Base-by-base conservation (phyloP, 2,329 filamentous ascomycete species). In the Diaporthe longicolla region DNA sequence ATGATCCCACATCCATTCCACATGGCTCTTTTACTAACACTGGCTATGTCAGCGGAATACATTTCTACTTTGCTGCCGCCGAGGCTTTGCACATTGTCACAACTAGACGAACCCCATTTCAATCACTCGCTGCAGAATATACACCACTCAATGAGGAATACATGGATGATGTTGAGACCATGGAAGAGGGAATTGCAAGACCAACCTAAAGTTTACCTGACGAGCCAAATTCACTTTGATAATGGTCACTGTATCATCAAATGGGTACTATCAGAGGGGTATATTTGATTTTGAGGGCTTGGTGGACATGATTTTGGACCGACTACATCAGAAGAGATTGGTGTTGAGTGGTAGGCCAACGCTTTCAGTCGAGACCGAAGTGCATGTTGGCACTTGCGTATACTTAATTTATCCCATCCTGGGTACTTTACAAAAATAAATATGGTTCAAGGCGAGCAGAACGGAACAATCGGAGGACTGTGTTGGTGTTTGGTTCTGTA, bases 21-120 rank as follows among this genome's bases (percentile, higher is more conserved):
- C 11, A 40, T 10, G 37, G 37, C 8, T 11, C n/a, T 50, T 24
- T 32, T 48, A 40, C 21, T 68, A 21, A 66, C n/a, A 15, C 35
- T 54, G n/a, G 17, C 15, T 4, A 32, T 37, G 8, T n/a, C 45
- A 73, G 72, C 26, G 57, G 10, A 6, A 73, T 73, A 35, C 72
- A 73, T 29, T 21, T 70, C 37, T 73, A 73, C 21, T 73, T 73
- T 35, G 66, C 72, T 17, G 72, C 65, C 7, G 72, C 72, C 6
- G 72, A 73, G 48, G 72, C 72, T 32, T 26, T 70, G 37, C 72
- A 73, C 52, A 55, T 73, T 11, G 15, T 73, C 24, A 73, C 72
- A 0, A 21, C 66, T 0, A 58, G 50, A 1, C 35, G 29, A 10
- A 65, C 26, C 21, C 66, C 72, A 1, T 73, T 70, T 10, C 17